Evolutionary conservation across 371 early-diverging fungal genomes (phyloP).

Genomic region (Gilbertella persicaria): DNA sequence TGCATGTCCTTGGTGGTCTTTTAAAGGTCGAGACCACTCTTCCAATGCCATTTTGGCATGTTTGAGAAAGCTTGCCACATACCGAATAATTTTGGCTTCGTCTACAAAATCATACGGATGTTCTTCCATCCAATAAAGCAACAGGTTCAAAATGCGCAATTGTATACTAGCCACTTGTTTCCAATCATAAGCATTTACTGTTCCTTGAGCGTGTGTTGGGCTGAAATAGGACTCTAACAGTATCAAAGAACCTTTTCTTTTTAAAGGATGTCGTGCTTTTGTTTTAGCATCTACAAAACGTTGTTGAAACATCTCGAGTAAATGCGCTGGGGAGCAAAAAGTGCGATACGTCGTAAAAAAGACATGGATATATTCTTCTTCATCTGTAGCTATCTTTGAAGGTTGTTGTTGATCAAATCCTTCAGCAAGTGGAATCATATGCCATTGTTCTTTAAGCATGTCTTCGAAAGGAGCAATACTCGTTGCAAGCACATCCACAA

Average conservation of each 20-base stretch:
- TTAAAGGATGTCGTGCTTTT: neutral
- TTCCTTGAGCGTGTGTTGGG: neutral
- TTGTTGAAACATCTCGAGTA: slow-evolving; percentile 53
- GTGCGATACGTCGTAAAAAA: slow-evolving; percentile 66
- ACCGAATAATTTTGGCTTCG: slow-evolving; percentile 43
- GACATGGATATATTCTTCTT: slow-evolving; percentile 42
- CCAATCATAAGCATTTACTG: slow-evolving; percentile 32
- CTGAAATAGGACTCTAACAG: slow-evolving; percentile 19
- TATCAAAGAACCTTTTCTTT: slow-evolving; percentile 5
- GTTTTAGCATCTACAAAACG: slow-evolving; percentile 43
- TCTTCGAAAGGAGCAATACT: slow-evolving; percentile 49
- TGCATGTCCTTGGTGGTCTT: neutral
- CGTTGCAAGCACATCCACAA: slow-evolving; percentile 55
- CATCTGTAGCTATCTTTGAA: slow-evolving; percentile 38
- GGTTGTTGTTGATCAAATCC: slow-evolving; percentile 12
- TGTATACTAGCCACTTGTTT: slow-evolving; percentile 42
- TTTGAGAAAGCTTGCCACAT: slow-evolving; percentile 25
- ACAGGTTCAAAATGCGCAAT: slow-evolving; percentile 51
- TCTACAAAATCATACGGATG: slow-evolving; percentile 73
- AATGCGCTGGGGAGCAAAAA: slow-evolving; percentile 44
- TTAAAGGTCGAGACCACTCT: slow-evolving; percentile 22
- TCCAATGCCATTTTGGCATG: slow-evolving; percentile 27
- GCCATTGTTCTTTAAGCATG: slow-evolving; percentile 48
- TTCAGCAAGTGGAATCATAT: slow-evolving; percentile 24
- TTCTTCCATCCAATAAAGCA: slow-evolving; percentile 66